Evolutionary conservation across 2,329 filamentous ascomycete genomes (phyloP).

Genomic region (Fusarium sp.): DNA sequence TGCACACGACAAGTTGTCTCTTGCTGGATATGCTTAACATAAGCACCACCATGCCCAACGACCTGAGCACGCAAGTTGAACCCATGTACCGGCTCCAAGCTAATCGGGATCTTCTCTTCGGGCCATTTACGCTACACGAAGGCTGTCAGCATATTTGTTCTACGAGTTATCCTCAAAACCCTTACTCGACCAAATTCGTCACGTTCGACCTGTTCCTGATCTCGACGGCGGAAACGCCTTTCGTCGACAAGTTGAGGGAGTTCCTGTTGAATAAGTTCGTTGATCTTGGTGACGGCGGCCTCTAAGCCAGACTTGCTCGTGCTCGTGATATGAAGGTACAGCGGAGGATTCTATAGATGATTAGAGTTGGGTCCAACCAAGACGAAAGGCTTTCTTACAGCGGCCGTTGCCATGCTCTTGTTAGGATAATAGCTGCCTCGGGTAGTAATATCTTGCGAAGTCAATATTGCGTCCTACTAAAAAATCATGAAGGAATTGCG

Average conservation of each 20-base stretch:
- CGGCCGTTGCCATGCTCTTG: conserved; percentile 94
- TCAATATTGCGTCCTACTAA: conserved; percentile 68
- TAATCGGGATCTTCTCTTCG: conserved; percentile 92
- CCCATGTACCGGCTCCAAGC: conserved; percentile 88
- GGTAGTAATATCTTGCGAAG: conserved; percentile 92
- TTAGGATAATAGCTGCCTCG: conserved; percentile 97
- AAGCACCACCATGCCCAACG: conserved; percentile 91
- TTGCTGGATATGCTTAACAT: conserved; percentile 98
- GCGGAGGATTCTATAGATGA: conserved; percentile 79
- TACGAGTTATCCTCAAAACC: conserved; percentile 6
- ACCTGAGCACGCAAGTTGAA: conserved; percentile 98
- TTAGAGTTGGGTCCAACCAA: neutral
- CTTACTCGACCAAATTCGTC: conserved; percentile 90
- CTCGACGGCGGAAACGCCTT: conserved; percentile 86
- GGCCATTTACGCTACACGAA: conserved; percentile 93
- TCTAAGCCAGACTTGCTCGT: conserved; percentile 93
- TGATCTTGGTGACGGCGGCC: conserved; percentile 85
- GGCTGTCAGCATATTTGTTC: conserved; percentile 28
- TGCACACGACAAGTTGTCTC: conserved; percentile 96
- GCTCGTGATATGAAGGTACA: conserved; percentile 96
- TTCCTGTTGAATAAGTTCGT: conserved; percentile 96
- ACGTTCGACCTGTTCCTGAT: conserved; percentile 84
- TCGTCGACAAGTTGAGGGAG: conserved; percentile 96
- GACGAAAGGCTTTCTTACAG: conserved; percentile 70
- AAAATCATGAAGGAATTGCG: conserved; percentile 62